Conservation (phyloP, 2,329 filamentous ascomycete genomes). For the Epichloe amarillans region DNA sequence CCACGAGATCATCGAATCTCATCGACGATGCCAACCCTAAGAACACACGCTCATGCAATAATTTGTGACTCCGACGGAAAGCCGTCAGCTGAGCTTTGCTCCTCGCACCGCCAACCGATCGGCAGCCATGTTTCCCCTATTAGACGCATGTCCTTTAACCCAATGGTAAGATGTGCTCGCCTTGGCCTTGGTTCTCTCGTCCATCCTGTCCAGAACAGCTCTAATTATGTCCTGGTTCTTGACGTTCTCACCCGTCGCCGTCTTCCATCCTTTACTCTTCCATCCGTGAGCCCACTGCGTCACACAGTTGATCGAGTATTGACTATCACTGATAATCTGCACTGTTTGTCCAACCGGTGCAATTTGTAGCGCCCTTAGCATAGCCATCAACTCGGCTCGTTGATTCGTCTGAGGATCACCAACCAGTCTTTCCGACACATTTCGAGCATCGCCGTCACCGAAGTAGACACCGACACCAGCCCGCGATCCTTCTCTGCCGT, state of each 20-base stretch:
- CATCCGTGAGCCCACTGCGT: constrained; percentile 73
- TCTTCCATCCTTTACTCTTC: constrained; percentile 66
- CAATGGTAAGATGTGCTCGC: constrained; percentile 62
- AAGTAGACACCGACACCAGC: constrained; percentile 55
- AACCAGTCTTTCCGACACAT: constrained; percentile 61
- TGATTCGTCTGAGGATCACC: constrained; percentile 82
- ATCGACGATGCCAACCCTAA: not conserved
- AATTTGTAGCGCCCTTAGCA: constrained; percentile 69
- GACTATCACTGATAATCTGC: constrained; percentile 76
- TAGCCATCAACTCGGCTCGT: constrained; percentile 84
- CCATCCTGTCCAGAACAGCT: constrained; percentile 56
- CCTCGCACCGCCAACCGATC: constrained; percentile 58
- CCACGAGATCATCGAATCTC: not conserved
- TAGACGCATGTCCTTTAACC: constrained; percentile 73
- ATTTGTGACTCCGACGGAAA: not conserved
- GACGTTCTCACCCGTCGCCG: constrained; percentile 54
- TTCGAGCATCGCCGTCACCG: constrained; percentile 41
- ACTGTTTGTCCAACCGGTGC: constrained; percentile 55
- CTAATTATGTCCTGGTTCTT: constrained; percentile 80
- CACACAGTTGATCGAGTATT: constrained; percentile 81
- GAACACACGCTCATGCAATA: not conserved
- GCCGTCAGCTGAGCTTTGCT: constrained; percentile 16
- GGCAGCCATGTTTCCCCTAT: constrained; percentile 66
- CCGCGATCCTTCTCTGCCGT: constrained; percentile 39
- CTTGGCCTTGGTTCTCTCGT: constrained; percentile 48